phyloP scores from a whole-genome alignment of 345 rosid genomes.

The Eucalyptus paniculata region DNA sequence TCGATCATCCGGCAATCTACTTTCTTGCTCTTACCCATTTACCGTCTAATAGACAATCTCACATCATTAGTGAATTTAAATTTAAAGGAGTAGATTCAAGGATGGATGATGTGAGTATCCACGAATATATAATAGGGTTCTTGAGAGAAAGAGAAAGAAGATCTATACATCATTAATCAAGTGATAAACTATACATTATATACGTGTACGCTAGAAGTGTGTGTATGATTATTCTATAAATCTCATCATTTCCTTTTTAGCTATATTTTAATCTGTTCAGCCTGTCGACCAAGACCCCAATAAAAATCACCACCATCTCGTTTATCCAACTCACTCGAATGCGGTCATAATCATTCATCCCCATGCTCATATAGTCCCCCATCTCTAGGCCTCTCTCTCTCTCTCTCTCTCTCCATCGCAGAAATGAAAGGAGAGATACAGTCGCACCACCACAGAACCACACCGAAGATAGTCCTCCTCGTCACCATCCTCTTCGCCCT shows the following conservation, averaged over 20 bases:
- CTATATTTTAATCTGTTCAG: neutral
- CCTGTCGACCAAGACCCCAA: neutral
- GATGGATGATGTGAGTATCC: neutral
- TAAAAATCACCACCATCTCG: neutral
- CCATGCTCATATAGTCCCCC: neutral
- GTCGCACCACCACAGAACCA: neutral
- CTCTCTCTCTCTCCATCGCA: neutral
- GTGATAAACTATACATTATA: neutral
- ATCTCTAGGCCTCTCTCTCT: neutral
- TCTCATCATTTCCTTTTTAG: neutral
- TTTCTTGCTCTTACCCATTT: neutral
- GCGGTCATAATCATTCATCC: neutral
- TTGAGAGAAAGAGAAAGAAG: neutral
- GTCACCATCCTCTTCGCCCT: conserved; percentile 4
- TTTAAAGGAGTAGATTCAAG: neutral
- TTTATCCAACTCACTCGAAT: neutral
- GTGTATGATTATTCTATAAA: neutral
- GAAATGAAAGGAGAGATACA: neutral
- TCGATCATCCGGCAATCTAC: no score
- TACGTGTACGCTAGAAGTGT: neutral
- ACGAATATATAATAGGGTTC: neutral
- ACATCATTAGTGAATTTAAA: neutral
- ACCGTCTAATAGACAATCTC: neutral
- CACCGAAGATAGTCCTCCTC: conserved; percentile 6
- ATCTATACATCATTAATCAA: neutral